A percentile compares a stretch with the other conserved stretches of the same genome.
phyloP scores from a whole-genome alignment of 441 rosid genomes.

The Populus hybrid region DNA sequence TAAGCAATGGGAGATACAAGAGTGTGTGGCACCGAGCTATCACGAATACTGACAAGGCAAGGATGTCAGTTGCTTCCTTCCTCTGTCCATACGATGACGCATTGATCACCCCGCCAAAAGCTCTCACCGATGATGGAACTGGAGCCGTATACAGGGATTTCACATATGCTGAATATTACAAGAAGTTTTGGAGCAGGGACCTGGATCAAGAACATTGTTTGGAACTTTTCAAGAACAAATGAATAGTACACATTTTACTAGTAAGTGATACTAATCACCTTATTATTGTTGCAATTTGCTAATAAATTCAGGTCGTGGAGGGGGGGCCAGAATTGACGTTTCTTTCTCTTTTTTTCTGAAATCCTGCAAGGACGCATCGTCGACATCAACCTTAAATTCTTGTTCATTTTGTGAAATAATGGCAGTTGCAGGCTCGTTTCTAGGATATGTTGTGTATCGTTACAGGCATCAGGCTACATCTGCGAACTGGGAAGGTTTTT shows the following conservation, averaged over 20 bases:
- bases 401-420: no score
- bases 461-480: no score
- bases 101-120: constrained; percentile 26
- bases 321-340: no score
- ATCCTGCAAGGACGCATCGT: no score
- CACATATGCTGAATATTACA: constrained; percentile 34
- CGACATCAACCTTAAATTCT: no score
- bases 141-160: constrained; percentile 29
- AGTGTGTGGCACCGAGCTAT: constrained; percentile 52
- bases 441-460: no score
- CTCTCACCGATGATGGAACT: constrained; percentile 19
- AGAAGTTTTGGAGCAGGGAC: constrained; percentile 38
- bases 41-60: constrained; percentile 37
- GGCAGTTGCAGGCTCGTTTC: no score
- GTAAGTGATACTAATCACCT: background rate
- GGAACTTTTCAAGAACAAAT: constrained; percentile 37
- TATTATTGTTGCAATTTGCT: background rate
- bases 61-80: constrained; percentile 50
- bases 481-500: no score
- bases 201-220: constrained; percentile 33
- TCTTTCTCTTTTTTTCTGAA: no score
- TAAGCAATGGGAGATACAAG: constrained; percentile 47
- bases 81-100: constrained; percentile 45
- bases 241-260: background rate
- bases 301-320: no score